Evolutionary conservation across 2,329 filamentous ascomycete genomes (phyloP), one percentile per base, ranked within the genome.

Genomic region (Penicillium psychrosexuale): DNA sequence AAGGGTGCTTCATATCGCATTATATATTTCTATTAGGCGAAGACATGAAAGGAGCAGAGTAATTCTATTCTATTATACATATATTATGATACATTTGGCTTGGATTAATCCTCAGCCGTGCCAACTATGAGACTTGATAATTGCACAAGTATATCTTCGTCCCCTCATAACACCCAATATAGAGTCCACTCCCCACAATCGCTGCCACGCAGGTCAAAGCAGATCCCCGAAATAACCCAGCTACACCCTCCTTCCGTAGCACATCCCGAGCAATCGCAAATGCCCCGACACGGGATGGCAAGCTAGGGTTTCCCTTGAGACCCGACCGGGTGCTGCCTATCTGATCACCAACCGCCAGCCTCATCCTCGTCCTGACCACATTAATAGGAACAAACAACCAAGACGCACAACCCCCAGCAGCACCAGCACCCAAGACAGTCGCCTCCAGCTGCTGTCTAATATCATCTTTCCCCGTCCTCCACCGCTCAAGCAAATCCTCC

Each of bases 81-180:
- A 24, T 22, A 9, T 3, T 48, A 39, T 39, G 8, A n/a, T 39
- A 40, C 46, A 48, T n/a, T 45, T 31, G 2, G 17, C 34, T 11
- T 27, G 19, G 31, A 17, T n/a, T 13, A 4, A 24, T 39, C 27
- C 8, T 5, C 27, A 48, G 5, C 33, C 5, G 0, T 28, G 7
- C 34, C 36, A 44, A 8, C 17, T 37, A 37, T n/a, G 5, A 22
- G 28, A 6, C 15, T 22, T 17, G 6, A 19, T 31, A 24, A 50
- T 42, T 28, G 13, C 27, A 46, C 69, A 55, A 38, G 31, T 46
- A 55, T 11, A 57, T 27, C 42, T 55, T 57, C 75, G 75, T n/a
- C 39, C 51, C 55, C 47, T 57, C 55, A 22, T 57, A 55, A 39
- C 42, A 57, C 8, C 55, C 55, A 28, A 57, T 54, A 22, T 55